Base-by-base conservation (phyloP, 768 basidiomycete species). In the Candolleomyces efflorescens region DNA sequence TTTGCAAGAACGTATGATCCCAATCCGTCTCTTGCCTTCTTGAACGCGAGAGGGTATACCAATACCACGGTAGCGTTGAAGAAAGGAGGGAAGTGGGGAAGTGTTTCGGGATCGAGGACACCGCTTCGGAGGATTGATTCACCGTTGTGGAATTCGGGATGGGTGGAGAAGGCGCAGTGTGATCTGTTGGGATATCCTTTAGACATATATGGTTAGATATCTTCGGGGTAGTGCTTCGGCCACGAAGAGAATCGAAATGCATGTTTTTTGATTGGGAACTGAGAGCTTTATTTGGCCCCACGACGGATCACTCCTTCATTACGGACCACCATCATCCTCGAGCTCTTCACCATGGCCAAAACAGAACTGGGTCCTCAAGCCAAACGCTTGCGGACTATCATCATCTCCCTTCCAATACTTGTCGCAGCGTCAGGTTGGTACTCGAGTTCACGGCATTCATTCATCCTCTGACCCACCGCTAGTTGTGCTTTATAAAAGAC, bases 401-500 rank as follows among this genome's bases (percentile, higher is more conserved):
- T 90, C 44, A 73, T 86, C 41, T 77, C 86, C 0, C 61, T 84
- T 12, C 88, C 88, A 3, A 78, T 90, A 45, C 83, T 89, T 51
- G 83, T 78, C 24, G 86, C 80, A 5, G 82, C 82, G 12, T 81
- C 84, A 50, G 79, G 88, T 90, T 56, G 59, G 83, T 76, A 11
- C 6, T 43, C 27, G n/a, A 13, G 22, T 18, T 45, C 49, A 39
- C 64, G 27, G 18, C 48, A 27, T 13, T 22, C 48, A 27, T 13
- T 54, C 44, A 39, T 47, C 45, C n/a, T 23, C 18, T 26, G 39
- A 51, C 45, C 59, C 7, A 32, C 32, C 17, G 36, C 20, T 62
- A 89, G 89, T 81, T 47, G 81, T 89, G 49, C 68, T 89, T 59
- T 90, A 87, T 67, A 83, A 82, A 66, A 83, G 89, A 3, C 71